phyloP scores from a whole-genome alignment of 202 grass and related monocot genomes.

The Eragrostis tef region DNA sequence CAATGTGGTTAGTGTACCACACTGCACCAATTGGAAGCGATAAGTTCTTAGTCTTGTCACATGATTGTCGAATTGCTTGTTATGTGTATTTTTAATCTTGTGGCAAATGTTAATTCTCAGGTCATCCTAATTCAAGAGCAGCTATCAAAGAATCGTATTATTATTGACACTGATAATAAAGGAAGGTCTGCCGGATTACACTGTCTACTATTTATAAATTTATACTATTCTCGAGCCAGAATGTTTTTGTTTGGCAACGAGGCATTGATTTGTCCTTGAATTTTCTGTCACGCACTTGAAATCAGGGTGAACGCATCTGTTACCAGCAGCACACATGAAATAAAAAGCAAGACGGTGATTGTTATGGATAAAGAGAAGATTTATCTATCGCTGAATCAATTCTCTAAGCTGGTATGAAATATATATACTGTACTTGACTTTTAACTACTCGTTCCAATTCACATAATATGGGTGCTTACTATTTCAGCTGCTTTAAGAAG shows the following conservation, averaged over 20 bases:
- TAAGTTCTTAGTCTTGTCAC: slow-evolving; percentile 14
- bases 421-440: background rate
- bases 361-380: slow-evolving; percentile 86
- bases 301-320: slow-evolving; percentile 88
- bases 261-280: background rate
- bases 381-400: slow-evolving; percentile 91
- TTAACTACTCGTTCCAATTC: slow-evolving; percentile 27
- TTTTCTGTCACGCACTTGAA: background rate
- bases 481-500: slow-evolving; percentile 23
- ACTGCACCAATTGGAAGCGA: slow-evolving; percentile 13
- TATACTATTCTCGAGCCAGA: background rate
- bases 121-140: slow-evolving; percentile 99
- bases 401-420: slow-evolving; percentile 72
- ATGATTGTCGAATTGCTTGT: background rate
- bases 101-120: slow-evolving; percentile 54
- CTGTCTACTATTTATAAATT: background rate
- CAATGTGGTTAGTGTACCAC: background rate
- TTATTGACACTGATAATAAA: slow-evolving; percentile 85
- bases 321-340: slow-evolving; percentile 97
- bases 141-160: slow-evolving; percentile 95
- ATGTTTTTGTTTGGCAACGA: background rate
- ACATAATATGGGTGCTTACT: background rate
- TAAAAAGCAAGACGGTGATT: slow-evolving; percentile 94
- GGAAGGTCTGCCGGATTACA: slow-evolving; percentile 55
- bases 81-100: slow-evolving; percentile 27